phyloP scores from a whole-genome alignment of 192 early-diverging fungal species.

The Backusella luteola region DNA sequence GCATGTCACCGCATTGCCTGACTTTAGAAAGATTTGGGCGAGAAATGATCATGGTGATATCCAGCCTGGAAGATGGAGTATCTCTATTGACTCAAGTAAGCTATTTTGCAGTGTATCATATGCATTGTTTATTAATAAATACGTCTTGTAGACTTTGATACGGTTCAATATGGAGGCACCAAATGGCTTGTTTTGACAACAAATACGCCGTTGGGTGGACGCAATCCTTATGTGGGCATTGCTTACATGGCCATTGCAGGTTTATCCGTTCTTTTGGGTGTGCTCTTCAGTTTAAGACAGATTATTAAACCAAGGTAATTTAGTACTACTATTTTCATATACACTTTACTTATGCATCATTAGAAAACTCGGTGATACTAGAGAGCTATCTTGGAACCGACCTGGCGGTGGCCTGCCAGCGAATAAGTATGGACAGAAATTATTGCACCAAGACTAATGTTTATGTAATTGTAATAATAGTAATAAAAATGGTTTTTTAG shows the following conservation, averaged over 20 bases:
- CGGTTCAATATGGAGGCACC: slow-evolving; percentile 82
- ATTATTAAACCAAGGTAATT: slow-evolving; percentile 83
- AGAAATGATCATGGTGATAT: slow-evolving; percentile 61
- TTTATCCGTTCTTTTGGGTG: slow-evolving; percentile 85
- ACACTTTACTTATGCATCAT: not conserved
- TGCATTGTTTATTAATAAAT: not conserved
- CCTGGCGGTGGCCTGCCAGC: slow-evolving; percentile 32
- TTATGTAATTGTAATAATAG: too few species aligned
- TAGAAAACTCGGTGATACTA: slow-evolving; percentile 91
- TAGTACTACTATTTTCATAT: not conserved
- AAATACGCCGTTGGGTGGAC: slow-evolving; percentile 89
- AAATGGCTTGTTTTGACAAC: slow-evolving; percentile 95
- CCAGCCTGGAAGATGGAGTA: slow-evolving; percentile 62
- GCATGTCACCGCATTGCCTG: slow-evolving; percentile 89
- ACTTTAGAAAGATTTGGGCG: slow-evolving; percentile 92
- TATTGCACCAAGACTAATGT: slow-evolving; percentile 2
- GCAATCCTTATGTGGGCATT: slow-evolving; percentile 94
- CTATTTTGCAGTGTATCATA: not conserved
- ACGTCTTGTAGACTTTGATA: slow-evolving; percentile 69
- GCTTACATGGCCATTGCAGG: slow-evolving; percentile 92
- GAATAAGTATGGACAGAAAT: slow-evolving; percentile 1
- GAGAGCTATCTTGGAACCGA: slow-evolving; percentile 96
- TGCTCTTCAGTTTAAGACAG: slow-evolving; percentile 85
- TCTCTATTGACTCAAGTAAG: slow-evolving; percentile 73
- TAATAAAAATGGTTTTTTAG: too few species aligned